phyloP scores from a whole-genome alignment of 129 eudicot species.

The Artemisia annua region DNA sequence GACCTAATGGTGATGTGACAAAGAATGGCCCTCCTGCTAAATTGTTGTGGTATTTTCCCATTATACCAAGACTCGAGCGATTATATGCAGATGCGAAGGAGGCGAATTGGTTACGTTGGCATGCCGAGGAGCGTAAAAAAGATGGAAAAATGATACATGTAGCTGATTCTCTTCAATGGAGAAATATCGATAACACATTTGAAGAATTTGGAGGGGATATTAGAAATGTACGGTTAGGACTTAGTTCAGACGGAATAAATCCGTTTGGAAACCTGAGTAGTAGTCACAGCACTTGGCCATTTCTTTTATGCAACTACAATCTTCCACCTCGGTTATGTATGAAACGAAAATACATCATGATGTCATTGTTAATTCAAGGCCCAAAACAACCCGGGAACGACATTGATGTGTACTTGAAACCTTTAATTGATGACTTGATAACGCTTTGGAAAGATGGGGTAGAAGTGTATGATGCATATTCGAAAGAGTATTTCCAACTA shows the following conservation, averaged over 20 bases:
- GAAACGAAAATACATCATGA: neutral
- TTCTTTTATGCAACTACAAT: neutral
- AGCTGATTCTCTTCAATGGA: no score
- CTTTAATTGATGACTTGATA: neutral
- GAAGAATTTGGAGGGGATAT: no score
- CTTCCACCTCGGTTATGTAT: neutral
- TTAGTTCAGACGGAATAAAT: neutral
- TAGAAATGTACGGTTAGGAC: neutral
- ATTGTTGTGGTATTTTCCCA: neutral
- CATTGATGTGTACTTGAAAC: neutral
- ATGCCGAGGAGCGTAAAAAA: no score
- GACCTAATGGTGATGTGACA: neutral
- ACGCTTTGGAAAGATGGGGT: neutral
- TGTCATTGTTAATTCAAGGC: no score
- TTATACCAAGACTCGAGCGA: neutral
- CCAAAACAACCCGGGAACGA: no score
- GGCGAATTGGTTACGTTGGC: no score
- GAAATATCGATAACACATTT: no score
- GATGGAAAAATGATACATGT: no score
- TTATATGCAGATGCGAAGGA: neutral
- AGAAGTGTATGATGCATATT: neutral
- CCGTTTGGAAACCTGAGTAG: neutral
- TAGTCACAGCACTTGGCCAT: neutral
- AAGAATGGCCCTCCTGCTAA: neutral
- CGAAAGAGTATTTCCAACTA: neutral